Evolutionary conservation across 371 early-diverging fungal genomes (phyloP).

Genomic region (Mucor circinelloides): DNA sequence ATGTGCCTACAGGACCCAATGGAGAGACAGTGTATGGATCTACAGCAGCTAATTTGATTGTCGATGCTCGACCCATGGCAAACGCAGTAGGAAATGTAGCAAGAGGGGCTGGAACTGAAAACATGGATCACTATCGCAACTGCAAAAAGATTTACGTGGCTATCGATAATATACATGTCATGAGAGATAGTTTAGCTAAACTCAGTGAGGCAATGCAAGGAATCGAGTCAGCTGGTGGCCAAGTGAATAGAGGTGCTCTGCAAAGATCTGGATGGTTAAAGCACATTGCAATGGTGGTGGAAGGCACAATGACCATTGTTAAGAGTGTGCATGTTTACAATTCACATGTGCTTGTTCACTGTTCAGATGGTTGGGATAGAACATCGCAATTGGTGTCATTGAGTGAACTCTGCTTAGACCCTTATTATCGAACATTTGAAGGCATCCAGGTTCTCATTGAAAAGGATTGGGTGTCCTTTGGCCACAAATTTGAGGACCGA

Average conservation of each 20-base stretch:
- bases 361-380: slow-evolving; percentile 99
- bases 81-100: slow-evolving; percentile 95
- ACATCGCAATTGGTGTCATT: slow-evolving; percentile 93
- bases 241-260: slow-evolving; percentile 54
- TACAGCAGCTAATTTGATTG: slow-evolving; percentile 76
- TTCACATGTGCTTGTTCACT: slow-evolving; percentile 93
- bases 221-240: slow-evolving; percentile 49
- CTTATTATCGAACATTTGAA: slow-evolving; percentile 89
- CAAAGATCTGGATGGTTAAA: slow-evolving; percentile 86
- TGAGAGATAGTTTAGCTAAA: slow-evolving; percentile 86
- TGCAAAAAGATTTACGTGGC: slow-evolving; percentile 87
- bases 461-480: slow-evolving; percentile 97
- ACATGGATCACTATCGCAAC: slow-evolving; percentile 88
- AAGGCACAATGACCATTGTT: slow-evolving; percentile 83
- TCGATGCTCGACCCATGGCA: slow-evolving; percentile 93
- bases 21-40: slow-evolving; percentile 52
- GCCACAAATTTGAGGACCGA: slow-evolving; percentile 93
- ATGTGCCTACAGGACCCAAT: slow-evolving; percentile 45
- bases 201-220: slow-evolving; percentile 79
- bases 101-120: slow-evolving; percentile 94
- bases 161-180: slow-evolving; percentile 98
- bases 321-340: slow-evolving; percentile 74
- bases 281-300: slow-evolving; percentile 82
- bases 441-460: slow-evolving; percentile 92
- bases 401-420: slow-evolving; percentile 91